phyloP scores from a whole-genome alignment of 768 basidiomycete genomes.

The Tricholoma furcatifolium region DNA sequence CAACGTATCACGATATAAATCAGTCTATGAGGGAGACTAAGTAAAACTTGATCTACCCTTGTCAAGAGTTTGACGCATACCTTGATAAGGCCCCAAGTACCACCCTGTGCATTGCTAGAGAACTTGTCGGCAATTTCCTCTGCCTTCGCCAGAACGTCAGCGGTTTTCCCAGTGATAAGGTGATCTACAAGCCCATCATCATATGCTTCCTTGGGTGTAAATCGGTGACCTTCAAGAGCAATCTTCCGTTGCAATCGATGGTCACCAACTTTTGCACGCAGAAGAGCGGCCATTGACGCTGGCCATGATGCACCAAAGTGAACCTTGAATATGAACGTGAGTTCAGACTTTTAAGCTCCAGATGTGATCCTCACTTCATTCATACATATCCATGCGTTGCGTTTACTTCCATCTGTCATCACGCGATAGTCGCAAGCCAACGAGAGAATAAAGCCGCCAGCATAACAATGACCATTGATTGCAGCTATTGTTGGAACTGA shows the following conservation, averaged over 20 bases:
- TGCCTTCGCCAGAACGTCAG: constrained; percentile 60
- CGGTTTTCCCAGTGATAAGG: constrained; percentile 60
- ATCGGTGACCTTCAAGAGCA: constrained; percentile 77
- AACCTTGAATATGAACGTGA: constrained; percentile 39
- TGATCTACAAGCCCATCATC: constrained; percentile 69
- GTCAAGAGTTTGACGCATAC: constrained; percentile 27
- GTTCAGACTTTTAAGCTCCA: background rate
- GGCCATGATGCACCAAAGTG: constrained; percentile 86
- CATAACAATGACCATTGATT: constrained; percentile 85
- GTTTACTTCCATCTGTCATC: constrained; percentile 78
- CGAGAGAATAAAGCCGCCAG: constrained; percentile 77
- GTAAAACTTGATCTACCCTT: constrained; percentile 1
- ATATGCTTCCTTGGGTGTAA: constrained; percentile 70
- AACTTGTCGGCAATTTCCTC: constrained; percentile 57
- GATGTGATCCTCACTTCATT: constrained; percentile 80
- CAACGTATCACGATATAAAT: constrained; percentile 57
- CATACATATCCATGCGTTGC: constrained; percentile 88
- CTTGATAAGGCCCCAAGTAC: constrained; percentile 77
- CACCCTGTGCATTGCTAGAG: constrained; percentile 48
- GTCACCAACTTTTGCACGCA: constrained; percentile 64
- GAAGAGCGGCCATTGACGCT: constrained; percentile 61
- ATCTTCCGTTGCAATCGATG: constrained; percentile 64
- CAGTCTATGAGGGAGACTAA: constrained; percentile 35
- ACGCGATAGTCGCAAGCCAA: constrained; percentile 86
- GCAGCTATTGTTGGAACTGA: constrained; percentile 78